A percentile compares a stretch with the other conserved stretches of the same genome.
Conservation (phyloP, 2,329 filamentous ascomycete species). For the Penicillium decumbens region DNA sequence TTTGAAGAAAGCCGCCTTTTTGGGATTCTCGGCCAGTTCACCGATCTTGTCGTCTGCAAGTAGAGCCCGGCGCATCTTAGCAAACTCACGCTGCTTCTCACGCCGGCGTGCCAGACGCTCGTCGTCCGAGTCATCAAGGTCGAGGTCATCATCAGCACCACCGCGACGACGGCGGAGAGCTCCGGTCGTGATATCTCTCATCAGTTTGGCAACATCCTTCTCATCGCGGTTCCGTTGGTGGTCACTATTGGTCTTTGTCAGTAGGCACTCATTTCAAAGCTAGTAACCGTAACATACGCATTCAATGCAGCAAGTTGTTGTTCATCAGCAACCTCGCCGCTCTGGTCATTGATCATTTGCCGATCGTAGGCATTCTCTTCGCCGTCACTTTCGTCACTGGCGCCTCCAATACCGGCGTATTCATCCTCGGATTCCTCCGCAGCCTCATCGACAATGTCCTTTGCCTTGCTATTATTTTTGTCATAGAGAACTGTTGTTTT, state of each 20-base stretch:
- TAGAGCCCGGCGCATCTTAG: slow-evolving; percentile 84
- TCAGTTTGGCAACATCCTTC: slow-evolving; percentile 82
- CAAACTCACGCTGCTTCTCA: slow-evolving; percentile 81
- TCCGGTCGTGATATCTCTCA: slow-evolving; percentile 88
- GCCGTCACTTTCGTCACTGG: slow-evolving; percentile 76
- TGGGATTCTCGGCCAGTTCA: slow-evolving; percentile 83
- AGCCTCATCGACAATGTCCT: slow-evolving; percentile 83
- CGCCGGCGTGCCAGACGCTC: slow-evolving; percentile 67
- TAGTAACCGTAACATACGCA: slow-evolving; percentile 61
- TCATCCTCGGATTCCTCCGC: slow-evolving; percentile 98
- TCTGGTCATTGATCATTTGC: slow-evolving; percentile 86
- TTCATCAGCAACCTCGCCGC: slow-evolving; percentile 71
- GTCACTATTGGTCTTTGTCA: slow-evolving; percentile 52
- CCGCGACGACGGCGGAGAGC: slow-evolving; percentile 75
- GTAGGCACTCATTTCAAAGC: slow-evolving; percentile 10
- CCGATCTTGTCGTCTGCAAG: slow-evolving; percentile 84
- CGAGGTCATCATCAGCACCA: slow-evolving; percentile 66
- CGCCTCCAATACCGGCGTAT: slow-evolving; percentile 88
- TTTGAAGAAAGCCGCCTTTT: slow-evolving; percentile 82
- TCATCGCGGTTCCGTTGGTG: slow-evolving; percentile 76
- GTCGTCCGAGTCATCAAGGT: slow-evolving; percentile 87
- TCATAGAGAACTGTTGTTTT: slow-evolving; percentile 62
- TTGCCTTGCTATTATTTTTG: slow-evolving; percentile 81
- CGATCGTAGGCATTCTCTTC: slow-evolving; percentile 71
- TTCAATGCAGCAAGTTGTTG: slow-evolving; percentile 78